These are phyloP conservation scores for Corinectria fuckeliana DNA, from an alignment of 2,329 filamentous ascomycete genomes.

Conservation along the genomic window DNA sequence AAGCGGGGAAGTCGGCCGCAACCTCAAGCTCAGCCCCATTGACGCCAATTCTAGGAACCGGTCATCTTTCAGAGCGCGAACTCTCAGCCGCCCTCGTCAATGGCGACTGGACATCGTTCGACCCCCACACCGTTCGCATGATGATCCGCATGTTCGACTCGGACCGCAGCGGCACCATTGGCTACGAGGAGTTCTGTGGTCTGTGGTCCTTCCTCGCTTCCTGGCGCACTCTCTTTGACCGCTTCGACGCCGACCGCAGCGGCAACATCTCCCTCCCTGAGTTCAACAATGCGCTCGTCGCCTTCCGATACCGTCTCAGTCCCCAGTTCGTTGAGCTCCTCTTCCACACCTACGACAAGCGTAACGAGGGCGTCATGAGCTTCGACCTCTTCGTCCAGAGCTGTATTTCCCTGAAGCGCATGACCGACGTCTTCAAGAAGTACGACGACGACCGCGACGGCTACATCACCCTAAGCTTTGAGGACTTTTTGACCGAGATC, in stretches of 20 bases:
- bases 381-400: conserved; percentile 98
- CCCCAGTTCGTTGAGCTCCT: conserved; percentile 82
- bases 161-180: conserved; percentile 86
- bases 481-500: conserved; percentile 78
- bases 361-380: conserved; percentile 73
- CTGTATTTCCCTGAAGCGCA: conserved; percentile 94
- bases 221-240: conserved; percentile 93
- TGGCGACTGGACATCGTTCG: conserved; percentile 93
- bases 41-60: conserved; percentile 63
- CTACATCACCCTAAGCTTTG: conserved; percentile 83
- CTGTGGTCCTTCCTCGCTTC: conserved; percentile 95
- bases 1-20: conserved; percentile 1
- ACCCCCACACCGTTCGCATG: conserved; percentile 93
- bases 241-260: conserved; percentile 86
- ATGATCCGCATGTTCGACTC: conserved; percentile 99
- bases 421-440: conserved; percentile 99
- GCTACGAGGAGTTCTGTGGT: conserved; percentile 94
- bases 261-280: conserved; percentile 87
- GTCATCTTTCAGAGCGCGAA: conserved; percentile 84
- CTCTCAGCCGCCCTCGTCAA: conserved; percentile 92
- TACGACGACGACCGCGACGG: conserved; percentile 97
- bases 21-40: conserved; percentile 3
- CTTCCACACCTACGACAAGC: conserved; percentile 89
- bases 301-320: conserved; percentile 92
- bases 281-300: conserved; percentile 87